phyloP scores from a whole-genome alignment of 2,329 filamentous ascomycete genomes.

The Zymoseptoria pseudotritici region DNA sequence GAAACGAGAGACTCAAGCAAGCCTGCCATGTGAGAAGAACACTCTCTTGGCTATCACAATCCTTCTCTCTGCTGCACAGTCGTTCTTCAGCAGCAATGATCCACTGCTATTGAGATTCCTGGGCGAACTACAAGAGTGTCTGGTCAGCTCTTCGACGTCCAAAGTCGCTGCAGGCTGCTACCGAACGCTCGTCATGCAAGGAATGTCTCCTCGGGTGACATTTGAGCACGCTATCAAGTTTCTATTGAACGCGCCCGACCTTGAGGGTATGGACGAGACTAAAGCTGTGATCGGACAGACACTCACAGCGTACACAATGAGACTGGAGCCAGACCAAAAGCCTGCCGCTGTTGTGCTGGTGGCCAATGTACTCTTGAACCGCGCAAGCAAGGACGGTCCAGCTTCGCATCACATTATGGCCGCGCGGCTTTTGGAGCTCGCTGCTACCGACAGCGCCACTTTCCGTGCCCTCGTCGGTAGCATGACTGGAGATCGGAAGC shows the following conservation, averaged over 20 bases:
- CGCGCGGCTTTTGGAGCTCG: conserved; percentile 69
- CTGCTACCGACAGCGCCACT: conserved; percentile 60
- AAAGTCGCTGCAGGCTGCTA: conserved; percentile 88
- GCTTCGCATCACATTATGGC: conserved; percentile 64
- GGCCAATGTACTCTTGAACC: conserved; percentile 66
- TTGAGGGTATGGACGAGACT: conserved; percentile 73
- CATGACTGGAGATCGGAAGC: conserved; percentile 63
- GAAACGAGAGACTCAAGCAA: conserved; percentile 66
- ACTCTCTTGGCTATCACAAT: conserved; percentile 82
- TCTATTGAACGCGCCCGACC: conserved; percentile 52
- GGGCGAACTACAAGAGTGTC: conserved; percentile 75
- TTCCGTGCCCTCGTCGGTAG: conserved; percentile 69
- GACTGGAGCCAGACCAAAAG: conserved; percentile 34
- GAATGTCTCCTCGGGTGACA: conserved; percentile 57
- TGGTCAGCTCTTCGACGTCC: conserved; percentile 72
- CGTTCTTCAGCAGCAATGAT: conserved; percentile 63
- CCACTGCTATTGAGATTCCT: conserved; percentile 67
- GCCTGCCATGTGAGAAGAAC: conserved; percentile 86
- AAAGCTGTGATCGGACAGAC: conserved; percentile 65
- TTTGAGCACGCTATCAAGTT: conserved; percentile 71
- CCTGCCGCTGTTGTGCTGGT: conserved; percentile 65
- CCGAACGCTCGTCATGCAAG: conserved; percentile 72
- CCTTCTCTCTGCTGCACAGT: conserved; percentile 64
- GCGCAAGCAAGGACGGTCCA: conserved; percentile 54
- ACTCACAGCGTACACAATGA: conserved; percentile 62